Evolutionary conservation across 1,284 basidiomycete species (phyloP), one percentile per base, ranked within the genome.

Genomic region (Gymnopus androsaceus): DNA sequence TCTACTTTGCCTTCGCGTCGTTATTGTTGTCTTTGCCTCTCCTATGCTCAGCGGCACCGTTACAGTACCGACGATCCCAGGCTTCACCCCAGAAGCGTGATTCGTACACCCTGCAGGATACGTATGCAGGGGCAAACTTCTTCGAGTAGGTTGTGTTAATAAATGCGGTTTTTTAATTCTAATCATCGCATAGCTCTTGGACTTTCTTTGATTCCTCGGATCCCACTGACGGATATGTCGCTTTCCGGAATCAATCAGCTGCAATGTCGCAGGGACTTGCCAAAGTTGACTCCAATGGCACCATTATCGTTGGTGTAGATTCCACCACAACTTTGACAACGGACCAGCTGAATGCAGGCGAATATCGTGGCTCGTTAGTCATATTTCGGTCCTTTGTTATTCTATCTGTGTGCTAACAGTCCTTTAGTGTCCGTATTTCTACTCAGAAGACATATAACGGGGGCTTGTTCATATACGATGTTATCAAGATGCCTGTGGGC

Each of bases 401-500:
- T 41, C 15, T 30, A 15, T 34, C 53, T 33, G 28, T 34, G 36
- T 41, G 46, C 12, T 31, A 27, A 54, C 44, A n/a, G 8, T 19
- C 28, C 41, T n/a, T 15, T 61, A 88, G 87, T 14, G 81, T 95
- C 19, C 86, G 92, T 53, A 88, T 95, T 63, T 78, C 75, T 31
- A 80, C 84, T 38, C 83, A 84, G 65, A 83, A 87, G 61, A 73
- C 74, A 8, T 94, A 85, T 69, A 80, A 75, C 30, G 74, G 79
- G 19, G 91, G 91, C 1, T 75, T 95, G 23, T 87, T 94, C 70
- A 82, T 95, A 58, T 78, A 89, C n/a, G 91, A 94, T 67, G 79
- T 93, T 59, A 74, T 71, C 51, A 71, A 81, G 15, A 91, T 92
- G 85, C 90, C 92, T 2, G 80, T 83, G 63, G 92, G 92, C 0